Evolutionary conservation across 148 eudicot genomes (phyloP), one percentile per base, ranked within the genome.

Genomic region (Amaranthus hypochondriacus): DNA sequence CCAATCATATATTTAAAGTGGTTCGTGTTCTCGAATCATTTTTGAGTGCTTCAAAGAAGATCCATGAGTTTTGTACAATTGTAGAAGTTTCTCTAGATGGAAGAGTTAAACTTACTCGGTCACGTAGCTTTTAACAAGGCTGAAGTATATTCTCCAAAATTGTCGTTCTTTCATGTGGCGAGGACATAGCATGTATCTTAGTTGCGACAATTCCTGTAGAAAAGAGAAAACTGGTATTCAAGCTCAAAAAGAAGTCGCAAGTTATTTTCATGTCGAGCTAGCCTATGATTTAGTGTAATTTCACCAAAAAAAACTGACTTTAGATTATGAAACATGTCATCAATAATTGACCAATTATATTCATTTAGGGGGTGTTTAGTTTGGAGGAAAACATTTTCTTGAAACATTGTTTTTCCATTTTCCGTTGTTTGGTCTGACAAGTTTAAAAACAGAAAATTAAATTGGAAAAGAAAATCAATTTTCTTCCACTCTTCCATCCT

Each of bases 101-200:
- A 39, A 44, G 72, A 18, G 62, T 46, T 59, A 48, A 80, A 80
- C 98, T 90, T 84, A 93, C 98, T 85, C 85, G 9, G 85, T 74
- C 70, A 88, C 69, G 70, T 80, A 81, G 81, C 81, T 78, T 76
- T 82, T 89, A 73, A 87, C 97, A 76, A 93, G 92, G 5, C 82
- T 69, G 75, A 93, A 91, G 74, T 93, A 93, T 74, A 91, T 89
- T 82, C 91, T 91, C 98, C 98, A 93, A 82, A 93, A 93, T 53
- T 87, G 75, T 47, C 87, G 86, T 76, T 93, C 98, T 84, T 89
- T 91, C 84, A 93, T 67, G 74, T 78, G 74, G 65, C 95, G 86
- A 42, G 98, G 98, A 84, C 97, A 93, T 75, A 93, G 66, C 63
- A 48, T 77, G 75, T 88, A 93, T 76, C 98, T 84, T 63, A 93